Evolutionary conservation across 2,329 filamentous ascomycete genomes (phyloP), one percentile per base, ranked within the genome.

Genomic region (Penicillium sp.): DNA sequence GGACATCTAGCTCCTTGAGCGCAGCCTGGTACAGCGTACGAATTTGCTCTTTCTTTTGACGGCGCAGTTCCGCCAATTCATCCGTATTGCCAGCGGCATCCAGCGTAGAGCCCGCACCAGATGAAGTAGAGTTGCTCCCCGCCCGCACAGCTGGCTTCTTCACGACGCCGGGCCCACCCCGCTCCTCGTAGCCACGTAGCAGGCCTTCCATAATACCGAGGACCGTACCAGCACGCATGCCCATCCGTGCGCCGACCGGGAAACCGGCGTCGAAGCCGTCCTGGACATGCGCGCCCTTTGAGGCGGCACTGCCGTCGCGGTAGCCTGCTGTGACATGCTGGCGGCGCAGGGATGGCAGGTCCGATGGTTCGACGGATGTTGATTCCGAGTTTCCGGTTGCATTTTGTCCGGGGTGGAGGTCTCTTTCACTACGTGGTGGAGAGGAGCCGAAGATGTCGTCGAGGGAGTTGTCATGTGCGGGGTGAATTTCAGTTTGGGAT

Each of bases 241-340:
- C 94, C 29, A 97, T 76, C 47, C 87, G 85, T 0, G 91, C 92
- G 11, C 94, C 94, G 0, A 97, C 79, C 13, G 85, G 80, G 70
- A 91, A 97, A 0, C 93, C 93, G 60, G 93, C 90, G 70, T 99
- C 94, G 68, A 99, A 97, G 0, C 93, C 93, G 13, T 80, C 80
- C 74, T 99, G 94, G 26, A 97, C 84, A 65, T 85, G 88, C 44
- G 80, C 76, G 26, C 83, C 83, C 71, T 97, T 97, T 30, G 88
- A 89, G 3, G 78, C 78, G 0, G 87, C 82, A 49, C 97, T 83
- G 41, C 93, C 94, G 66, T 97, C 92, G 55, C 93, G 87, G 74
- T 97, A 97, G 18, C 94, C 94, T 36, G 89, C 86, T 7, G 89
- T 97, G 48, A 85, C 82, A 70, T 96, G 91, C 51, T 89, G 86